Evolutionary conservation across 2,329 filamentous ascomycete species (phyloP), one percentile per base, ranked within the genome.

Genomic region (Orbilia blumenaviensis): DNA sequence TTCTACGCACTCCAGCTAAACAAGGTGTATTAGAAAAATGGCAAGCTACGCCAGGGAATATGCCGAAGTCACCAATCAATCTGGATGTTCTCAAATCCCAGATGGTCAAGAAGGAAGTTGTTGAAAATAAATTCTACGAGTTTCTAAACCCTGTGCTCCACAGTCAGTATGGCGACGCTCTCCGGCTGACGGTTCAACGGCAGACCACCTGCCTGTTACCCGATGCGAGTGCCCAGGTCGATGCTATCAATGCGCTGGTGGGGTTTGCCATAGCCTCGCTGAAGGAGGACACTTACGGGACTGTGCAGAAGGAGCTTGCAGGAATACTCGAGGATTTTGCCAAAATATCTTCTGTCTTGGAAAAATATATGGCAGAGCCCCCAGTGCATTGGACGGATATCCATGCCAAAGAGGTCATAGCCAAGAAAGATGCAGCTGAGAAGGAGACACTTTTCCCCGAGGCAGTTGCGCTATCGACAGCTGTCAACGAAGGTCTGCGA

Each of bases 361-460:
- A 80, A 29, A 68, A 58, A 69, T 80, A 79, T 34, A 74, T 78
- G 21, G 46, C 72, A 9, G 78, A 72, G n/a, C 79, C 79, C 5
- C 79, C 78, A 4, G 64, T 80, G 27, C 78, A 79, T 44, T 80
- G 79, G 79, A 80, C 79, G 2, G 79, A 80, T 46, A 73, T 78
- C 9, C 77, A 80, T 44, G 66, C 78, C 14, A 72, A 77, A 36
- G 54, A 42, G 27, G 25, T 66, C 25, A 3, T 61, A 6, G 50
- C 72, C 8, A 48, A 62, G n/a, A 63, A 66, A 18, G 7, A 44
- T 16, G 14, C 72, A 18, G 21, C 62, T 5, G 58, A 61, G 29
- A 76, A 56, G 12, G 32, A 54, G 34, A 14, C 21, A 4, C 58
- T 76, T 27, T 76, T 69, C 29, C 64, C 72, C 2, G 72, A 76